Evolutionary conservation across 169 alveolate species (phyloP), one percentile per base, ranked within the genome.

Genomic region (Babesia sp.): DNA sequence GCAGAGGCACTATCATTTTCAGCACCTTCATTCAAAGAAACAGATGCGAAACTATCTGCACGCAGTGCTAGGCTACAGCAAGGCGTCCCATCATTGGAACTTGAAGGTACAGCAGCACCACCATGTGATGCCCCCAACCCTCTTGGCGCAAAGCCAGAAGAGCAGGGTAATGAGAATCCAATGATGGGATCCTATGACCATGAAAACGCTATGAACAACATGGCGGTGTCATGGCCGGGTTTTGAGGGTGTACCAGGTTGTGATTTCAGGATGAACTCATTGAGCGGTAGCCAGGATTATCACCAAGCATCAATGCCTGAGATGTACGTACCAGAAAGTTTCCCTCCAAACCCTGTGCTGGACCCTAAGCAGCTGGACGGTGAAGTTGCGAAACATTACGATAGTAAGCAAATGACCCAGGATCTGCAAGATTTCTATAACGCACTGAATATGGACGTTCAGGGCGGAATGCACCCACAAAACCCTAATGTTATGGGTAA

Each of bases 391-490:
- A 55, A 34, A 28, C 60, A 53, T 26, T 20, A 50, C 20, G 37
- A 53, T 20, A 20, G 39, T 29, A 5, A 34, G 12, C 45, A 34
- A 18, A 29, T 29, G 42, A 24, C 1, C 3, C 39, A 0, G 22
- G 66, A 55, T 1, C 16, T 55, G 66, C 66, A 41, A 24, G 66
- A 34, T 2, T 55, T 31, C 66, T 55, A 18, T 24, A 26, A 18
- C 48, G n/a, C 31, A 2, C n/a, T 28, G 29, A 55, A 8, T 26
- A 55, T 33, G 66, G 45, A 2, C 9, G 1, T 34, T 24, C 37
- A 55, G 14, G 28, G 28, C 28, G 66, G 66, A 18, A 31, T 55
- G 66, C 39, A 55, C 48, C 22, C 66, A 6, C 56, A 48, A 48
- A 48, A 18, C 2, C 1, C 66, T 14, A 29, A 55, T 31, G 45